phyloP scores from a whole-genome alignment of 148 eudicot genomes.

The Tetragonia tetragonoides region DNA sequence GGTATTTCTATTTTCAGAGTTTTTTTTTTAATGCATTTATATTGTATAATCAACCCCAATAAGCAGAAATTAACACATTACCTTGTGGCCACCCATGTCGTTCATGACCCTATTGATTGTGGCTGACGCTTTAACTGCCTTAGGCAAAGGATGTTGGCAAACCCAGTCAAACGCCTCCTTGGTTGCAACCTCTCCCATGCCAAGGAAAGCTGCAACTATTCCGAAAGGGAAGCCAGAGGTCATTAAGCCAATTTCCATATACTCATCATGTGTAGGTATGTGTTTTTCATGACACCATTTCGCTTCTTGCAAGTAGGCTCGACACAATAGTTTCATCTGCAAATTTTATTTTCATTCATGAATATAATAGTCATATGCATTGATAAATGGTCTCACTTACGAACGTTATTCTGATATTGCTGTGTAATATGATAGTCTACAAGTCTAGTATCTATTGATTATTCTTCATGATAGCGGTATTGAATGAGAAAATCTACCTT shows the following conservation, averaged over 20 bases:
- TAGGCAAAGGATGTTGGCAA: conserved; percentile 31
- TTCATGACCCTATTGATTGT: conserved; percentile 32
- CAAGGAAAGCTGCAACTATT: conserved; percentile 24
- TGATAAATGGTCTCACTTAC: no score
- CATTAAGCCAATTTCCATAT: conserved; percentile 26
- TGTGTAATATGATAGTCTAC: no score
- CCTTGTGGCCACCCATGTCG: conserved; percentile 42
- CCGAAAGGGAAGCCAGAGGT: conserved; percentile 25
- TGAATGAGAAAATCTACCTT: no score
- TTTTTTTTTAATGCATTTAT: no score
- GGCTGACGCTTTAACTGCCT: conserved; percentile 24
- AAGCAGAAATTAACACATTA: neutral
- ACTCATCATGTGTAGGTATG: conserved; percentile 42
- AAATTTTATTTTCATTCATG: neutral
- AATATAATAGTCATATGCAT: no score
- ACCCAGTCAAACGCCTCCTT: conserved; percentile 41
- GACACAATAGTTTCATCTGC: conserved; percentile 27
- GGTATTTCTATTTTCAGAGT: no score
- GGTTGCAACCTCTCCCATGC: conserved; percentile 36
- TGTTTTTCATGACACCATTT: conserved; percentile 36
- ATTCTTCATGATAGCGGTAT: no score
- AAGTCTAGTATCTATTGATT: no score
- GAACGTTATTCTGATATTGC: no score
- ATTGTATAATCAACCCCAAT: neutral
- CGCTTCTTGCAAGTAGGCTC: conserved; percentile 35